A percentile compares a stretch with the other conserved stretches of the same genome.
These are phyloP conservation scores for Eucalyptus pauciflora DNA, from an alignment of 345 rosid genomes.

Conservation along the genomic window DNA sequence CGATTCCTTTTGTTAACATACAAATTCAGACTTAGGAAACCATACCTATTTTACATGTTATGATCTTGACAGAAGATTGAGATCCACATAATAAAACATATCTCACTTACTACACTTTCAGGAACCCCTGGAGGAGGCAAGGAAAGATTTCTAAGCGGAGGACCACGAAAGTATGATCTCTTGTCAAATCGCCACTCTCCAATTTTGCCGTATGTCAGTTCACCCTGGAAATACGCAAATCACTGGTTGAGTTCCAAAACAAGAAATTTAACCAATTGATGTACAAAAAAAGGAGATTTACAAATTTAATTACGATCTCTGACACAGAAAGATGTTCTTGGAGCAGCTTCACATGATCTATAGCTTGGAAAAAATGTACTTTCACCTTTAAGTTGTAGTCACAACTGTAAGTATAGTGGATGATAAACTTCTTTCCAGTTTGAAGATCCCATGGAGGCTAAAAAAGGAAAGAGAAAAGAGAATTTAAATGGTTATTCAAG, in stretches of 20 bases:
- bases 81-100: not conserved
- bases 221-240: conserved; percentile 29
- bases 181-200: conserved; percentile 98
- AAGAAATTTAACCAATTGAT: not conserved
- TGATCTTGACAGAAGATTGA: not conserved
- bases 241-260: not conserved
- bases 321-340: not conserved
- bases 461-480: not conserved
- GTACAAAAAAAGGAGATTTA: not conserved
- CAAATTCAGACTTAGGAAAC: not conserved
- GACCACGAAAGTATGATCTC: conserved; percentile 69
- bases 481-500: not conserved
- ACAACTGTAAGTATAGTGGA: conserved; percentile 94
- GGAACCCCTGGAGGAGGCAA: conserved; percentile 92
- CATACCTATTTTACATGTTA: not conserved
- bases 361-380: not conserved
- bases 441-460: conserved; percentile 97
- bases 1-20: not conserved
- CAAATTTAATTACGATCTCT: too few relatives aligned
- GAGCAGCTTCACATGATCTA: not conserved
- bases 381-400: conserved; percentile 81
- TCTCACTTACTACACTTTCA: conserved; percentile 83
- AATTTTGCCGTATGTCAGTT: conserved; percentile 71
- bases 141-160: conserved; percentile 71
- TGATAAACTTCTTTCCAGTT: conserved; percentile 55